A percentile compares a stretch with the other conserved stretches of the same genome.
phyloP scores from a whole-genome alignment of 2,329 filamentous ascomycete genomes.

The Exophiala aquamarina region DNA sequence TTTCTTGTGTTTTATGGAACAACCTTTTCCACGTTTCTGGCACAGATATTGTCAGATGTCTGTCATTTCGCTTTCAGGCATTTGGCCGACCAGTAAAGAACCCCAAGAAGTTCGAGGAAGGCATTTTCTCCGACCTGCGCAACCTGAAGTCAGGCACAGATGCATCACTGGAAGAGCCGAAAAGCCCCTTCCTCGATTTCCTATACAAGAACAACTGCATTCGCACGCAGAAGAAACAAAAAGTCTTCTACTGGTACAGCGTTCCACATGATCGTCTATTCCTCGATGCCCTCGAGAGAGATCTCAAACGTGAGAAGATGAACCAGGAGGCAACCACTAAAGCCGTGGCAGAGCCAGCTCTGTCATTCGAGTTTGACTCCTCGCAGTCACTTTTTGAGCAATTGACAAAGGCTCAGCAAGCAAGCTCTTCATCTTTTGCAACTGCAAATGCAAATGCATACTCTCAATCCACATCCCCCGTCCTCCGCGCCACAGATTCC shows the following conservation, averaged over 20 bases:
- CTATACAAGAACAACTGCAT: constrained; percentile 99
- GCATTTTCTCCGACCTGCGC: constrained; percentile 96
- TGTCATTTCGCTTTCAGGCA: constrained; percentile 97
- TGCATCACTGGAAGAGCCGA: constrained; percentile 96
- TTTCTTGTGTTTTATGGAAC: constrained; percentile 97
- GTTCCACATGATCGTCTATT: constrained; percentile 97
- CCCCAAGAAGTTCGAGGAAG: constrained; percentile 99
- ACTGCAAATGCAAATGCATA: constrained; percentile 70
- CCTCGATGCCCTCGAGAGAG: constrained; percentile 93
- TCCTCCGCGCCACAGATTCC: constrained; percentile 84
- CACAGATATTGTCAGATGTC: constrained; percentile 96
- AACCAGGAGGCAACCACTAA: constrained; percentile 95
- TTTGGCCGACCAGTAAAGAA: constrained; percentile 99
- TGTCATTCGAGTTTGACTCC: constrained; percentile 99
- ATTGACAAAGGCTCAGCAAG: constrained; percentile 98
- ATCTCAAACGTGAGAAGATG: constrained; percentile 99
- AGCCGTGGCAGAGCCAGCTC: constrained; percentile 91
- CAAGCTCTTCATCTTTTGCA: constrained; percentile 94
- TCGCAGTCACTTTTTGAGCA: constrained; percentile 99
- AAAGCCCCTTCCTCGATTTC: constrained; percentile 97
- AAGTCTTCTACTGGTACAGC: constrained; percentile 99
- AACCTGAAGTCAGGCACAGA: constrained; percentile 98
- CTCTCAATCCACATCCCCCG: constrained; percentile 81
- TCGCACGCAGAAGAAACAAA: constrained; percentile 99
- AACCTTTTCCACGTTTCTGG: constrained; percentile 99